phyloP scores from a whole-genome alignment of 768 basidiomycete genomes.

The Nevesoporus exiguus region DNA sequence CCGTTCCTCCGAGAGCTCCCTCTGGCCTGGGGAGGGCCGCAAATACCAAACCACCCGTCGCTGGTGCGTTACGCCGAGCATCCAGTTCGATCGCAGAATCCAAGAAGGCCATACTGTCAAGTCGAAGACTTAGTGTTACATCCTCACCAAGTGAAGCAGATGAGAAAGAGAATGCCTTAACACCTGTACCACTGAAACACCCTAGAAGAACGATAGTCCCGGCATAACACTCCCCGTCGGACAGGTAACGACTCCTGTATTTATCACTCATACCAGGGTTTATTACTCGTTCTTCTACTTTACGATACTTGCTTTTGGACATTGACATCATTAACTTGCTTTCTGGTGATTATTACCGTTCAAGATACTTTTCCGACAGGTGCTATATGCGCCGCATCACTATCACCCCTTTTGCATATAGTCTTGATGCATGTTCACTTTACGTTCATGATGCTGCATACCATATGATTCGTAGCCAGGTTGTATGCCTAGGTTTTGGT shows the following conservation, averaged over 20 bases:
- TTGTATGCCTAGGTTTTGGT: conserved; percentile 25
- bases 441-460: conserved; percentile 17
- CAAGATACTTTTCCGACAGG: conserved; percentile 2
- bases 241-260: conserved; percentile 3
- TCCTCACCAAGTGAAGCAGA: conserved; percentile 43
- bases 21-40: conserved; percentile 28
- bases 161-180: conserved; percentile 58
- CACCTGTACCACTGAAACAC: conserved; percentile 18
- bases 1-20: conserved; percentile 29
- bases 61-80: conserved; percentile 24
- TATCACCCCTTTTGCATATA: conserved; percentile 4
- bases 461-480: conserved; percentile 9
- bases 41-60: conserved; percentile 15
- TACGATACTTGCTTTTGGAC: conserved; percentile 13
- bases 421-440: conserved; percentile 10
- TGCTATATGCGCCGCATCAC: conserved; percentile 3
- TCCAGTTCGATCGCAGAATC: conserved; percentile 33
- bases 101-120: conserved; percentile 33
- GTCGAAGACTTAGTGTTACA: conserved; percentile 33
- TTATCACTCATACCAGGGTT: conserved; percentile 9
- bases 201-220: conserved; percentile 17
- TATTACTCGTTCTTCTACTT: not conserved
- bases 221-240: conserved; percentile 7
- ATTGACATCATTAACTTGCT: conserved; percentile 1
- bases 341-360: conserved; percentile 8